Base-by-base conservation (phyloP, 1,284 basidiomycete species). In the Pholiota adiposa region DNA sequence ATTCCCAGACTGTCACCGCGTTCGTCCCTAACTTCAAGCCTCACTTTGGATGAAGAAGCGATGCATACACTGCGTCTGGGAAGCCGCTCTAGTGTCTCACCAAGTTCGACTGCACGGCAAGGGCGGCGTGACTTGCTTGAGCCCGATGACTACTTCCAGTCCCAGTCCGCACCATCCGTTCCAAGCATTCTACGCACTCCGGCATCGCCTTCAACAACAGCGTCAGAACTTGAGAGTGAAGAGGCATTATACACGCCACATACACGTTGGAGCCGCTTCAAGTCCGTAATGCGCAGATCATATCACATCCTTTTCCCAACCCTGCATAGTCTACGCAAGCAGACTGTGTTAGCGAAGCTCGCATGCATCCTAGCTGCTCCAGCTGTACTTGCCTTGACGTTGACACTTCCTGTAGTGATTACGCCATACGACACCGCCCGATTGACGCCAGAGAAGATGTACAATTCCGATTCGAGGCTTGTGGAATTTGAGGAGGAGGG, bases 331-430 rank as follows among this genome's bases (percentile, higher is more conserved):
- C 91, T 97, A 72, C 67, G 78, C 27, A 78, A 82, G 49, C 96
- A 97, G 73, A 88, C 89, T 9, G 68, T 87, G 56, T 65, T 92
- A 6, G 92, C 91, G 3, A 88, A 88, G 73, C 75, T 92, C 18
- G 89, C 93, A 0, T 87, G 90, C 0, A 67, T 97, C 14, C 83
- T 96, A 57, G 94, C 94, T 6, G 88, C 89, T 0, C 97, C 97
- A 0, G 94, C 96, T 0, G 88, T 98, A 5, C 78, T 97, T 71
- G 79, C 83, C 11, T 79, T 99, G 54, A 98, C 96, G 0, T 69
- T 98, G 16, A 98, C 97, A 0, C 79, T 98, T 5, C 96, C 96
- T 2, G 96, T 98, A 3, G 93, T 96, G 36, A 84, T 91, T 21
- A 87, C 80, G n/a, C 80, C 84, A 3, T 86, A 88, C 66, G 75